A percentile compares a stretch with the other conserved stretches of the same genome.
phyloP scores from a whole-genome alignment of 1,284 basidiomycete genomes.

The Sanghuangporus weigelae region DNA sequence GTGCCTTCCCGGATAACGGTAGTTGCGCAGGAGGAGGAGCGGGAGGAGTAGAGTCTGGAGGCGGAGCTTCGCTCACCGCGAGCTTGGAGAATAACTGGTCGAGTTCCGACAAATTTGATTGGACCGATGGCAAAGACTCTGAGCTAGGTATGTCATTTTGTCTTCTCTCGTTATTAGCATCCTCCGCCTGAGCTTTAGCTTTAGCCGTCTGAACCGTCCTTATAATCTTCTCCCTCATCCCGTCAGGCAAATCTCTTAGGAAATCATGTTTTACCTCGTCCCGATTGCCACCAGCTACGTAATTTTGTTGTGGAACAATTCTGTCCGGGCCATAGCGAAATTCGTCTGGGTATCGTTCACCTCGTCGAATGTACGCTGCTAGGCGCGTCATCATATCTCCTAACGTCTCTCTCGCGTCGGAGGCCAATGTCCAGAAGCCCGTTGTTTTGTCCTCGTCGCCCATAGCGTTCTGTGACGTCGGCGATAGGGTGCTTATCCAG shows the following conservation, averaged over 20 bases:
- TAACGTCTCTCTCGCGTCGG: constrained; percentile 65
- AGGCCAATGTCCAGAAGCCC: constrained; percentile 78
- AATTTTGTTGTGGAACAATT: constrained; percentile 45
- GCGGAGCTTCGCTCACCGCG: constrained; percentile 2
- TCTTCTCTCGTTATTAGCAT: not conserved
- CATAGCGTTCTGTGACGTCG: constrained; percentile 8
- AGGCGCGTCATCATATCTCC: constrained; percentile 62
- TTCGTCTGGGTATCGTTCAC: constrained; percentile 61
- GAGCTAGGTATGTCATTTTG: no score
- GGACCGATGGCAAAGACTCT: constrained; percentile 17
- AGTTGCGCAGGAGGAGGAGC: not conserved
- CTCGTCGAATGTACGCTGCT: constrained; percentile 57
- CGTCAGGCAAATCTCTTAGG: constrained; percentile 7
- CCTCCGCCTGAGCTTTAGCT: not conserved
- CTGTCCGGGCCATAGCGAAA: constrained; percentile 60
- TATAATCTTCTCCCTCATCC: constrained; percentile 6
- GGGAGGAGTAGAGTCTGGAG: constrained; percentile 8
- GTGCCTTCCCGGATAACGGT: constrained; percentile 19
- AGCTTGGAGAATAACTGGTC: constrained; percentile 61
- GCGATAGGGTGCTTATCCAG: constrained; percentile 5
- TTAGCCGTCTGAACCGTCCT: constrained; percentile 13
- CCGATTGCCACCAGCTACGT: not conserved
- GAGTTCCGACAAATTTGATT: constrained; percentile 40
- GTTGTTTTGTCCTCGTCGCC: constrained; percentile 30
- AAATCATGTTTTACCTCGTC: constrained; percentile 4